A percentile compares a stretch with the other conserved stretches of the same genome.
phyloP scores from a whole-genome alignment of 768 basidiomycete genomes.

The Phanerochaete sordida region DNA sequence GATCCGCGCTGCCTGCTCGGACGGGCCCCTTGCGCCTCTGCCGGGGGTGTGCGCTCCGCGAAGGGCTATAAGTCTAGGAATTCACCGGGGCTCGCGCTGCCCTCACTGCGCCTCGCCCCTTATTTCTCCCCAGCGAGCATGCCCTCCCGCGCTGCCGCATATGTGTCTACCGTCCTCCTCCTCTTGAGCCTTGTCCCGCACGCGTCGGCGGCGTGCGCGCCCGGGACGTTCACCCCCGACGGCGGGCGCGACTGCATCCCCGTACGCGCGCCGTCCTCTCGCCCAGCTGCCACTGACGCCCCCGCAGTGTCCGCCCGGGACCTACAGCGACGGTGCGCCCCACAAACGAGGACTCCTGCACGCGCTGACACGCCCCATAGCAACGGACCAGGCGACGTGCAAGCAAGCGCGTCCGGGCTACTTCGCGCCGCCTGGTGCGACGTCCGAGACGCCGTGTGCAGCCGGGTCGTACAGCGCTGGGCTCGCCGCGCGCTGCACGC shows the following conservation, averaged over 20 bases:
- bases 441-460: slow-evolving; percentile 12
- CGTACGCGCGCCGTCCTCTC: background rate
- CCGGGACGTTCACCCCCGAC: background rate
- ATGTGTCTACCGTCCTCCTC: background rate
- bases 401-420: slow-evolving; percentile 15
- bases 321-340: slow-evolving; percentile 3
- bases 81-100: no score
- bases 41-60: no score
- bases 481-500: slow-evolving; percentile 15
- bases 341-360: background rate
- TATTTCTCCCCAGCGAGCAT: background rate
- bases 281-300: no score
- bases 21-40: no score
- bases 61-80: background rate
- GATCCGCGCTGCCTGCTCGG: no score
- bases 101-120: background rate
- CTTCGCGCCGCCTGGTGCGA: slow-evolving; percentile 14
- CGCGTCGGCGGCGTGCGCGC: background rate
- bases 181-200: background rate
- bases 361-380: background rate
- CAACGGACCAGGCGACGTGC: slow-evolving; percentile 6
- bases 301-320: slow-evolving; percentile 11
- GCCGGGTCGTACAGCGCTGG: slow-evolving; percentile 17
- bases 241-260: background rate
- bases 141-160: background rate